Evolutionary conservation across 495 filamentous ascomycete genomes (phyloP), one percentile per base, ranked within the genome.

Genomic region (Podospora sp.): DNA sequence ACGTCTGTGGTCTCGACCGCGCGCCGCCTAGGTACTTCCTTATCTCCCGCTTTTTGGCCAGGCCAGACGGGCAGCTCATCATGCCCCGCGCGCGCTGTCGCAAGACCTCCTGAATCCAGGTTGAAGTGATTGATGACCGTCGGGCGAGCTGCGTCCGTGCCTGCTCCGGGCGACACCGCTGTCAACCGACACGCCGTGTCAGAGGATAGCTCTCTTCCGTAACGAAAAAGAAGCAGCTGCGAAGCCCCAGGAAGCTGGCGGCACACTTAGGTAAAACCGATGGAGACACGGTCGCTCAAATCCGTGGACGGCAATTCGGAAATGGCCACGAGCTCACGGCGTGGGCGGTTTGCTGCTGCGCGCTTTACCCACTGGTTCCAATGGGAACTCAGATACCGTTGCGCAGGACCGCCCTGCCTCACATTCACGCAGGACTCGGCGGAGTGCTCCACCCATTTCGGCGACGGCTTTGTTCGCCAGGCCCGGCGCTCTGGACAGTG

Each of bases 401-500:
- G 40, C 40, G 16, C 9, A 46, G 40, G 40, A 46, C 16, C 14
- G 40, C 11, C 16, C 16, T 46, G 40, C 11, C 16, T 46, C 16
- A 4, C 40, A 14, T 46, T 46, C 40, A 18, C 5, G 40, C 16
- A 46, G 16, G 40, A 46, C 12, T 46, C 40, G 40, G 40, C 40
- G 40, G 40, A 18, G 40, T 46, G 40, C 40, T 18, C 40, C 40
- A 46, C 40, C 40, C 40, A 46, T 18, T 18, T 46, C 40, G 40
- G 16, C 16, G 40, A 46, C 40, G 40, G 40, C 40, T 46, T 46
- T 46, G 12, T 46, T 18, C 40, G 9, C 40, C 29, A 33, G 40
- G 40, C 40, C 40, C 40, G 14, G 40, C 27, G 25, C 56, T 22
- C 25, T 59, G 56, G 56, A 33, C 25, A 25, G 56, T 59, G 56